These are phyloP conservation scores for Kwoniella shivajii DNA, from an alignment of 1,284 basidiomycete genomes.

Conservation along the genomic window DNA sequence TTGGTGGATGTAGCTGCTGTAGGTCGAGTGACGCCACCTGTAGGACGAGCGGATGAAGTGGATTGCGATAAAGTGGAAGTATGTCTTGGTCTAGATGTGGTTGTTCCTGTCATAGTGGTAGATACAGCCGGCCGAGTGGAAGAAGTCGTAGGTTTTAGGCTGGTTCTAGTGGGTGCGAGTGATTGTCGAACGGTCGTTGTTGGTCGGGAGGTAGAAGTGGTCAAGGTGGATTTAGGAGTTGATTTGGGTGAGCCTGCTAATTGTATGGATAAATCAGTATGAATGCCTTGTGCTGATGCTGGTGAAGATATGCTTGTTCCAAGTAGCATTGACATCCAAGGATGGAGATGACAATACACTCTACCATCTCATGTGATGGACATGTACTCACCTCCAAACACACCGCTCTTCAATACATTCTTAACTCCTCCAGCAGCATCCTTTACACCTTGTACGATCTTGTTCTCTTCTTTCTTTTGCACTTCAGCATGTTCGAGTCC, in stretches of 20 bases:
- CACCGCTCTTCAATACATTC: constrained; percentile 48
- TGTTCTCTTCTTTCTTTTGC: constrained; percentile 1
- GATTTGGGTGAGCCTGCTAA: constrained; percentile 21
- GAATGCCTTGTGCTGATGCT: no score
- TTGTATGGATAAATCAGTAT: no score
- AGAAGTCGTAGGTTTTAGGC: constrained; percentile 1
- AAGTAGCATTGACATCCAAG: background rate
- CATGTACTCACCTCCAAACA: constrained; percentile 47
- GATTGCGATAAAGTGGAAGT: constrained; percentile 10
- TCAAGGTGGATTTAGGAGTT: constrained; percentile 16
- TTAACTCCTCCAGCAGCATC: constrained; percentile 36
- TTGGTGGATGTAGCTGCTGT: constrained; percentile 12
- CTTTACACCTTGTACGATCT: constrained; percentile 9
- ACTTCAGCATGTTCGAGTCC: background rate
- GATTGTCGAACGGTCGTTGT: constrained; percentile 8
- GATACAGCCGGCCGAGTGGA: background rate
- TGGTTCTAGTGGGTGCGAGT: constrained; percentile 15
- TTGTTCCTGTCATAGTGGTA: background rate
- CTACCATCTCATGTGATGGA: background rate
- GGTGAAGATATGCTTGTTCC: background rate
- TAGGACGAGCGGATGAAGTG: constrained; percentile 1
- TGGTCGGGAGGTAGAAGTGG: background rate
- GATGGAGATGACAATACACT: no score
- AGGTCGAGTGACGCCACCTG: constrained; percentile 7
- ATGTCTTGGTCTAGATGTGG: background rate